A percentile compares a stretch with the other conserved stretches of the same genome.
Conservation (phyloP, 805 yeast genomes). For the Starmerella vaccinii region DNA sequence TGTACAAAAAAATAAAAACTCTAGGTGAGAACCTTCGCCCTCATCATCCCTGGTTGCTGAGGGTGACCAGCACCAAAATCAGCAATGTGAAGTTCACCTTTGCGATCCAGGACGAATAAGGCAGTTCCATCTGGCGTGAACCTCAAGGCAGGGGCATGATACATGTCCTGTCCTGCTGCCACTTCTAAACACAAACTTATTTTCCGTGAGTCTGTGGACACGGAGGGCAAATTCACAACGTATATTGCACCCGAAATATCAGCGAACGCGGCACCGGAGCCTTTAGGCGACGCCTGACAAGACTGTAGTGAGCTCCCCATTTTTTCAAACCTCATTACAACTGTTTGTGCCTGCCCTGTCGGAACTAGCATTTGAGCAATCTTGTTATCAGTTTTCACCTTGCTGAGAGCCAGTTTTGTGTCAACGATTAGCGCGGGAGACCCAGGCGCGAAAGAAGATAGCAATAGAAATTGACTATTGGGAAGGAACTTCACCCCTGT, state of each 20-base stretch:
- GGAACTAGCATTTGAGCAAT: slow-evolving; percentile 19
- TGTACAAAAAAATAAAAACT: background rate
- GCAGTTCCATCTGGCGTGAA: slow-evolving; percentile 78
- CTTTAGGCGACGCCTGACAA: slow-evolving; percentile 69
- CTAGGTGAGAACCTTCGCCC: slow-evolving; percentile 26
- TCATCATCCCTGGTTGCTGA: slow-evolving; percentile 34
- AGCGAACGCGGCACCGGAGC: slow-evolving; percentile 72
- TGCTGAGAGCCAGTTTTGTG: slow-evolving; percentile 29
- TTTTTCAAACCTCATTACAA: slow-evolving; percentile 59
- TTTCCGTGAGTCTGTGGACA: slow-evolving; percentile 37
- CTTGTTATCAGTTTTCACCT: background rate
- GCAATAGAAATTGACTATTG: slow-evolving; percentile 43
- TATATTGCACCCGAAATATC: slow-evolving; percentile 71
- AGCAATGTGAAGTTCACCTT: slow-evolving; percentile 65
- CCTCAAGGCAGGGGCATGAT: slow-evolving; percentile 67
- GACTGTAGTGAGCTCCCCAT: slow-evolving; percentile 71
- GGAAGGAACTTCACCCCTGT: slow-evolving; percentile 71
- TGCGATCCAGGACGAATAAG: slow-evolving; percentile 65
- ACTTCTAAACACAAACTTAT: slow-evolving; percentile 67
- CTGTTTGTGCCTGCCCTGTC: slow-evolving; percentile 44
- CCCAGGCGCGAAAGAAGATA: slow-evolving; percentile 47
- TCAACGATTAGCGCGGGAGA: slow-evolving; percentile 61
- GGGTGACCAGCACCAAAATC: slow-evolving; percentile 86
- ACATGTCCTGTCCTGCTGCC: slow-evolving; percentile 56
- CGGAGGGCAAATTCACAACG: slow-evolving; percentile 48